Base-by-base conservation (phyloP, 2,329 filamentous ascomycete genomes). In the Lachnellula occidentalis region DNA sequence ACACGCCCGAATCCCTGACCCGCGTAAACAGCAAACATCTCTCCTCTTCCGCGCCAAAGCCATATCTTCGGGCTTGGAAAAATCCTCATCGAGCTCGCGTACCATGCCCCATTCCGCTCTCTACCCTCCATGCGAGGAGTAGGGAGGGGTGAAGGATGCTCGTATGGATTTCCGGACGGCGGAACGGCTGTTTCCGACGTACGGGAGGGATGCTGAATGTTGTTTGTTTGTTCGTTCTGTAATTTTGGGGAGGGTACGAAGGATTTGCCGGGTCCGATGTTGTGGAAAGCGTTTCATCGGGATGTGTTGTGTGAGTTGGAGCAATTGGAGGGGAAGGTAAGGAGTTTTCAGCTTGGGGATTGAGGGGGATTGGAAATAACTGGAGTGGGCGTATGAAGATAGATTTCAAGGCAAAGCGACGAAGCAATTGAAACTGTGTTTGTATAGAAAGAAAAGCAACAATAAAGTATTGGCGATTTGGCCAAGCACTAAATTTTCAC, bases 271-370 rank as follows among this genome's bases (percentile, higher is more conserved):
- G 53, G 58, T 52, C 48, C 51, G 11, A 48, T 31, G n/a, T 34
- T 60, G 31, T 50, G 56, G 45, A 48, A 37, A n/a, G 55, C 48
- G 4, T 57, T 58, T 21, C 51, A 58, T 51, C 45, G 39, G n/a
- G 55, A 60, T 48, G 53, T 60, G 19, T 45, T 58, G 5, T 56
- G 58, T 47, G 58, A 56, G 42, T 19, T 60, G n/a, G 58, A 60
- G 48, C 42, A 34, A 39, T 34, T 60, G 27, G 58, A 60, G 46
- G 45, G 45, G 12, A 48, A 27, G 15, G 54, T 57, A 22, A 50
- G 27, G 11, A 57, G 22, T 52, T 36, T 59, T 31, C 49, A 59
- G n/a, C 42, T 57, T 45, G 51, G 37, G 21, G 31, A 31, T 31
- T 53, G 50, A 56, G 9, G 27, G 11, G 27, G 9, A 31, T 19